These are phyloP conservation scores for Agastache rugosa DNA, from an alignment of 257 asterid species.

Conservation along the genomic window DNA sequence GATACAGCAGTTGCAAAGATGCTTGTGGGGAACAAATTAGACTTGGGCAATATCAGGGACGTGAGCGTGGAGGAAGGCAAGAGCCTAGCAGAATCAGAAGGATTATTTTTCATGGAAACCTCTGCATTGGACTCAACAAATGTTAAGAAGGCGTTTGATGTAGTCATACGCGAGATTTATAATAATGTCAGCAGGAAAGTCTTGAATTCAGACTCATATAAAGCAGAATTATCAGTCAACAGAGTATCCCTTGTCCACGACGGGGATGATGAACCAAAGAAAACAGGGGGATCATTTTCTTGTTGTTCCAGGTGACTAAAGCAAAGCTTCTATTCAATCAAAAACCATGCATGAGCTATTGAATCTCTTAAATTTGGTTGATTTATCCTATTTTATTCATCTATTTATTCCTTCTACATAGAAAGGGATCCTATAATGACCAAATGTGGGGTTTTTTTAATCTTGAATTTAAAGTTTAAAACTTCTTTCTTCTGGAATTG, in stretches of 20 bases:
- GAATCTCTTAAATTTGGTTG: slow-evolving; percentile 18
- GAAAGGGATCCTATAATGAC: slow-evolving; percentile 33
- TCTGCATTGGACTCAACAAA: slow-evolving; percentile 67
- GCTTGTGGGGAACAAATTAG: slow-evolving; percentile 67
- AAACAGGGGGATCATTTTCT: slow-evolving; percentile 47
- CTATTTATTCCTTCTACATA: slow-evolving; percentile 31
- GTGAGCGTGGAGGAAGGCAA: slow-evolving; percentile 67
- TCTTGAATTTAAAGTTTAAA: slow-evolving; percentile 19
- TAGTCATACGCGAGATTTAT: slow-evolving; percentile 64
- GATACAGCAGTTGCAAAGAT: slow-evolving; percentile 66
- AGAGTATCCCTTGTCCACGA: slow-evolving; percentile 58
- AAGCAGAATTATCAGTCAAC: slow-evolving; percentile 60
- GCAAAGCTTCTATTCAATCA: neutral
- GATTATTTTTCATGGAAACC: slow-evolving; percentile 72
- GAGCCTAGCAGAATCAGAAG: slow-evolving; percentile 67
- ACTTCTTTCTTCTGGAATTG: slow-evolving; percentile 33
- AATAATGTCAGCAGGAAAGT: slow-evolving; percentile 68
- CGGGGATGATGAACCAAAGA: slow-evolving; percentile 49
- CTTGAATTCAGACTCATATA: slow-evolving; percentile 69
- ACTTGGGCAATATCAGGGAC: slow-evolving; percentile 58
- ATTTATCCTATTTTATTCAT: slow-evolving; percentile 33
- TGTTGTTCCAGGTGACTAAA: slow-evolving; percentile 61
- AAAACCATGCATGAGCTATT: slow-evolving; percentile 18
- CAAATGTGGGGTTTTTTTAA: slow-evolving; percentile 16
- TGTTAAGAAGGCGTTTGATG: slow-evolving; percentile 59